A percentile compares a stretch with the other conserved stretches of the same genome.
Conservation (phyloP, 495 filamentous ascomycete species). For the Daldinia caldariorum region DNA sequence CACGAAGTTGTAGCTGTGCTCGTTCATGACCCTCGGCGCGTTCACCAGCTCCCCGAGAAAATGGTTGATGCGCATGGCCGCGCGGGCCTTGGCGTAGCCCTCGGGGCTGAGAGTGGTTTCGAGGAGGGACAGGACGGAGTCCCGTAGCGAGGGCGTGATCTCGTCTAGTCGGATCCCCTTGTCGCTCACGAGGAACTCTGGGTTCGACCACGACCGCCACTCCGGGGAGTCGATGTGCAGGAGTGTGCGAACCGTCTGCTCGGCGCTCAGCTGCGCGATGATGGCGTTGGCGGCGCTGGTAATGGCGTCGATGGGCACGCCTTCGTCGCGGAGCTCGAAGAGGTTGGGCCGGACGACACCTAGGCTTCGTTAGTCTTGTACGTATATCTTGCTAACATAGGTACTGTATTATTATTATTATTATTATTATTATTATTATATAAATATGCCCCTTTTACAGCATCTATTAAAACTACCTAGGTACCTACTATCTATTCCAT, state of each 20-base stretch:
- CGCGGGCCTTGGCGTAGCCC: conserved; percentile 75
- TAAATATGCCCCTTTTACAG: not conserved
- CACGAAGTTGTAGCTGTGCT: conserved; percentile 77
- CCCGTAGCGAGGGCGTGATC: conserved; percentile 52
- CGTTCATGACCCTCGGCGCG: conserved; percentile 71
- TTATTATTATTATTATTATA: conserved; percentile 1
- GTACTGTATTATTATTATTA: not conserved
- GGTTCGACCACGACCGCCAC: conserved; percentile 81
- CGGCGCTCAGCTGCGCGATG: conserved; percentile 54
- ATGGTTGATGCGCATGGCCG: conserved; percentile 78
- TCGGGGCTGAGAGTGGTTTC: conserved; percentile 67
- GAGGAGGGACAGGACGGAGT: conserved; percentile 64
- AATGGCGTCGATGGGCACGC: conserved; percentile 65
- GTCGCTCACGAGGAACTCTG: conserved; percentile 70
- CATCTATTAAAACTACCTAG: not conserved
- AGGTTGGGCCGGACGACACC: conserved; percentile 65
- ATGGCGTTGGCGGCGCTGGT: conserved; percentile 59
- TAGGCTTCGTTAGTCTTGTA: conserved; percentile 33
- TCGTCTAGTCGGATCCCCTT: conserved; percentile 76
- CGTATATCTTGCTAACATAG: not conserved
- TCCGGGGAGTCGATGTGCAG: conserved; percentile 75
- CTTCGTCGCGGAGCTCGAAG: conserved; percentile 69
- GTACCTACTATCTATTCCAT: not conserved
- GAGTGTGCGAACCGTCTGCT: conserved; percentile 57
- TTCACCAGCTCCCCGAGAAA: conserved; percentile 77